Evolutionary conservation across 176 grass and related monocot species (phyloP).

Genomic region (Rhynchospora pubera): DNA sequence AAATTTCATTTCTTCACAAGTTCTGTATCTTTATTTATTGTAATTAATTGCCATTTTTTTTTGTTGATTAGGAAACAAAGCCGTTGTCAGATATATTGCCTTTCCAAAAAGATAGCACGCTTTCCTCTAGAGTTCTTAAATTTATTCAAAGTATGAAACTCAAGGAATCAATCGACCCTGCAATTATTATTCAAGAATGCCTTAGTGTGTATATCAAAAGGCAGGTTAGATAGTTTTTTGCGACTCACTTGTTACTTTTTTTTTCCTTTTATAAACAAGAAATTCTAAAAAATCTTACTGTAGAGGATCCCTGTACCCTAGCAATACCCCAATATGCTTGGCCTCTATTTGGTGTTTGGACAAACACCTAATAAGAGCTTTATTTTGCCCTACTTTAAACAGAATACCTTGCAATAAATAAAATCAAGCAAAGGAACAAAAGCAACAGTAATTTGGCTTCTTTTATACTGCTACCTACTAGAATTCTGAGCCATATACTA

Average conservation of each 20-base stretch:
- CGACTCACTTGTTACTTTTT: constrained; percentile 3
- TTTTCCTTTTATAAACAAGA: constrained; percentile 21
- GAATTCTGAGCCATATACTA: neutral
- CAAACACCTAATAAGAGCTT: neutral
- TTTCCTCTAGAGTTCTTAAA: constrained; percentile 70
- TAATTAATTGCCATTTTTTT: neutral
- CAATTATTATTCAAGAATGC: constrained; percentile 84
- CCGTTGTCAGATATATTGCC: constrained; percentile 70
- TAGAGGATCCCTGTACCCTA: neutral
- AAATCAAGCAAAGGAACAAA: neutral
- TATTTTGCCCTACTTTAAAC: neutral
- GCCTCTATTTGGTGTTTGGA: neutral
- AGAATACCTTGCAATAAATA: neutral
- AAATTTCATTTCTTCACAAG: neutral
- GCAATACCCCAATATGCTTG: neutral
- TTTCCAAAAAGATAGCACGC: constrained; percentile 75
- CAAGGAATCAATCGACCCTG: constrained; percentile 63
- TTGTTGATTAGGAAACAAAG: constrained; percentile 47
- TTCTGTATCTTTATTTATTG: neutral
- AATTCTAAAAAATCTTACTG: neutral
- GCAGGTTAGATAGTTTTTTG: constrained; percentile 47
- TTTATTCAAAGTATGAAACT: constrained; percentile 61
- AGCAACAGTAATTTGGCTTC: neutral
- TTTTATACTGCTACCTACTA: neutral
- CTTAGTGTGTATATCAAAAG: constrained; percentile 66